These are phyloP conservation scores for Monosporascus sp. DNA, from an alignment of 2,329 filamentous ascomycete genomes.

Conservation along the genomic window DNA sequence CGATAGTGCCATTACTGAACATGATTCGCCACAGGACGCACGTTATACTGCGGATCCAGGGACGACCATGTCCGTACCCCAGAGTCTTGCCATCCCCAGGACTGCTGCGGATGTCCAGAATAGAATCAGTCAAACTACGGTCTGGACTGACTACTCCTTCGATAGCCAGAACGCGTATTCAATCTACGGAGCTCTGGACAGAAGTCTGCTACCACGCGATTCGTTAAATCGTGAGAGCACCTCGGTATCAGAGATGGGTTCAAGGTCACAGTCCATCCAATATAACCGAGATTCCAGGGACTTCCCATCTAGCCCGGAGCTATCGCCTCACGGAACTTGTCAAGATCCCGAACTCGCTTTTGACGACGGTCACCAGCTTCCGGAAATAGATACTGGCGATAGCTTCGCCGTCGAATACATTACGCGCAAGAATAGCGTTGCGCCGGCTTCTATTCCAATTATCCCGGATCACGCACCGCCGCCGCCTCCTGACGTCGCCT, in stretches of 20 bases:
- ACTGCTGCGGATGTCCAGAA: conserved; percentile 37
- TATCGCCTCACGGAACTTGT: conserved; percentile 26
- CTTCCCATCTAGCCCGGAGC: conserved; percentile 25
- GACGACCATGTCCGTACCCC: conserved; percentile 32
- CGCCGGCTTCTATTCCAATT: conserved; percentile 18
- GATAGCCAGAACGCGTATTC: conserved; percentile 43
- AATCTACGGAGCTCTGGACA: conserved; percentile 22
- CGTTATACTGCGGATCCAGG: conserved; percentile 24
- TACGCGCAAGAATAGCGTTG: conserved; percentile 24
- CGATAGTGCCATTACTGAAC: conserved; percentile 8
- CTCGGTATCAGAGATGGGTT: conserved; percentile 23
- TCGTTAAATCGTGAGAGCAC: conserved; percentile 20
- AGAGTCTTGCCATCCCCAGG: conserved; percentile 43
- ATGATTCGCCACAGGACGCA: conserved; percentile 15
- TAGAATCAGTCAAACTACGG: conserved; percentile 49
- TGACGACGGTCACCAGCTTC: conserved; percentile 34
- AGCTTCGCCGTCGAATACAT: conserved; percentile 46
- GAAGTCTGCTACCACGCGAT: conserved; percentile 15
- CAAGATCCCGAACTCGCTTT: conserved; percentile 21
- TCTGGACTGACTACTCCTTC: conserved; percentile 58
- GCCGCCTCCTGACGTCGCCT: conserved; percentile 35
- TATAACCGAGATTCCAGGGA: conserved; percentile 25
- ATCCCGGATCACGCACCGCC: conserved; percentile 48
- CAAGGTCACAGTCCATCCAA: conserved; percentile 19
- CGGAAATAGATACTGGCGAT: conserved; percentile 46